A percentile compares a stretch with the other conserved stretches of the same genome.
Evolutionary conservation across 2,329 filamentous ascomycete species (phyloP).

Genomic region (Colletotrichum lupini): DNA sequence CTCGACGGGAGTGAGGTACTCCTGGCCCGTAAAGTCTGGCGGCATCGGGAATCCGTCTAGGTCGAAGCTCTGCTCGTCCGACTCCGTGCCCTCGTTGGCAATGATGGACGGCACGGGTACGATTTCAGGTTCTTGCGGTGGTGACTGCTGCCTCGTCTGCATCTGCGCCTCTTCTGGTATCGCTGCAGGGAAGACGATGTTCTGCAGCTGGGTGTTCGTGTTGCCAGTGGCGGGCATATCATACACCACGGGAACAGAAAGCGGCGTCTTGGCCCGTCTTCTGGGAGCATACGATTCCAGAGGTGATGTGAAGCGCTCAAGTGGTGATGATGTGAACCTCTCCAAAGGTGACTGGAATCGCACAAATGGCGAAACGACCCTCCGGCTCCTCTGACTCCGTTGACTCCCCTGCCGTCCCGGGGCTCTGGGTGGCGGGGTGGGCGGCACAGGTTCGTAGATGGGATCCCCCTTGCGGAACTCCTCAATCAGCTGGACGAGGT

Average conservation of each 20-base stretch:
- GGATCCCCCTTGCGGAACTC: conserved; percentile 30
- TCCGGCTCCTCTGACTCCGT: background rate
- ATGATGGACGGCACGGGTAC: conserved; percentile 33
- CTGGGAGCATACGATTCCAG: background rate
- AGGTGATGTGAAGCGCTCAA: background rate
- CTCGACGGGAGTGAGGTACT: conserved; percentile 26
- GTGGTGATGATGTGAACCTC: background rate
- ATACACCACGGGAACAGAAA: conserved; percentile 8
- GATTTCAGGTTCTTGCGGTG: background rate
- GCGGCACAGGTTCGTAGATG: conserved; percentile 31
- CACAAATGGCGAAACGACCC: background rate
- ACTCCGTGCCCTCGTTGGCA: conserved; percentile 40
- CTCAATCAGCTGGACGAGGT: conserved; percentile 28
- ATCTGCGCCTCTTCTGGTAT: conserved; percentile 9
- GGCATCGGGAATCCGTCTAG: conserved; percentile 24
- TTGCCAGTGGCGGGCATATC: background rate
- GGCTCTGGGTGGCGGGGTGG: conserved; percentile 27
- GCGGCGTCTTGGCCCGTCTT: conserved; percentile 17
- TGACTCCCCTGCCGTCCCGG: conserved; percentile 17
- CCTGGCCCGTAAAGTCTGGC: conserved; percentile 37
- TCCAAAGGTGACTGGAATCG: background rate
- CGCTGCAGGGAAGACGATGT: background rate
- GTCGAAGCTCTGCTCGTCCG: background rate
- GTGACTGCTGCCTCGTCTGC: background rate
- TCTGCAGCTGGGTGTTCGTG: background rate